Evolutionary conservation across 2,329 filamentous ascomycete species (phyloP), one percentile per base, ranked within the genome.

Genomic region (Pseudogymnoascus sp.): DNA sequence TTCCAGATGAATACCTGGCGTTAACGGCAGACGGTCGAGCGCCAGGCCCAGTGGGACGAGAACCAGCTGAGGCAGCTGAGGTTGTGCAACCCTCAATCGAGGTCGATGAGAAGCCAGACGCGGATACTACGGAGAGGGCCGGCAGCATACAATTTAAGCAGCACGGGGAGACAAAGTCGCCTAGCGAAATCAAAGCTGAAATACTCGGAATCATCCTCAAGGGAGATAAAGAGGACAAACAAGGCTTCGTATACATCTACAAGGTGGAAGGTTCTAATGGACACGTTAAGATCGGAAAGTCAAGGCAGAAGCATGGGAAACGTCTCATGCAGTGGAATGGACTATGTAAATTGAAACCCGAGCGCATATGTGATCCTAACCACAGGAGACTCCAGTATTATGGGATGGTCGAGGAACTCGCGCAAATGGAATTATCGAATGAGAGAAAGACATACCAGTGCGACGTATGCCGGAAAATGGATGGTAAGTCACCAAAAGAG

Each of bases 271-370:
- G 7, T 12, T 62, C 12, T 7, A 7, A 40, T 7, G 62, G 64
- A 31, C 31, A 62, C 28, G 43, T 64, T 45, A 65, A 65, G 33
- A 65, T 65, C 16, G 64, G 64, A 16, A 60, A 14, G 37, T 63
- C 64, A 8, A 62, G 16, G 8, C n/a, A 45, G n/a, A 23, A 23
- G 5, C 60, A 60, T 4, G 49, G 41, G 6, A 1, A 0, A 23
- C 62, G 63, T 21, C 37, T 59, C 3, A 11, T 25, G 35, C 21
- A 65, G 28, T 63, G 63, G 63, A 28, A 28, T 6, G 25, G 4
- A 6, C 25, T 5, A 28, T 28, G 25, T 7, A 28, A 28, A 28
- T 28, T 28, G 25, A 28, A 28, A 28, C 25, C 25, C n/a, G 37
- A 41, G 5, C 62, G 38, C n/a, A 33, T 65, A 58, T 18, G 12